phyloP scores from a whole-genome alignment of 345 rosid species.

The Eucalyptus polyanthemos region DNA sequence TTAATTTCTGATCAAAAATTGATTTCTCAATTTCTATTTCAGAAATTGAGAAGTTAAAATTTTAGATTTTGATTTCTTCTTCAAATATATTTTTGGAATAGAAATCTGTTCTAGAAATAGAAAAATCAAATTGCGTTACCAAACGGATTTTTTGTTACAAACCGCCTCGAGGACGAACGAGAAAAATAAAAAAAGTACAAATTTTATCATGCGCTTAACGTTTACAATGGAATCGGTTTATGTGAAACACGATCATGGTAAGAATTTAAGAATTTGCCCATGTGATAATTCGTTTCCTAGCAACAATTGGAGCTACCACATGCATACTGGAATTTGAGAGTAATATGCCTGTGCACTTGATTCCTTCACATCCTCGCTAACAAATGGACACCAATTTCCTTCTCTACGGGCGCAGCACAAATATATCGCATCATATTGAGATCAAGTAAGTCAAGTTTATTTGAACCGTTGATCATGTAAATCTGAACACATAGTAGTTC shows the following conservation, averaged over 20 bases:
- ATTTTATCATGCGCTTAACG: background rate
- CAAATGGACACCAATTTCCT: background rate
- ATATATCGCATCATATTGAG: background rate
- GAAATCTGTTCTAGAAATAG: no score
- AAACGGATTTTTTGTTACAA: no score
- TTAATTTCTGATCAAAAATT: no score
- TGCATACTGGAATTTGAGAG: background rate
- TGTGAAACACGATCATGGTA: background rate
- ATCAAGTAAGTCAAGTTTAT: background rate
- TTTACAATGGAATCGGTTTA: background rate
- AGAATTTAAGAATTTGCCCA: background rate
- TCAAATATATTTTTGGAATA: no score
- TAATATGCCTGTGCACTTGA: background rate
- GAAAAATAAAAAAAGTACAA: no score
- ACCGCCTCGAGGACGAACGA: accelerated
- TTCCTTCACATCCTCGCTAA: background rate
- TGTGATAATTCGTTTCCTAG: background rate
- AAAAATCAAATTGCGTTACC: no score
- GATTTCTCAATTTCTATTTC: no score
- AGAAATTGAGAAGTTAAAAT: no score
- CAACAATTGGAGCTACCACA: background rate
- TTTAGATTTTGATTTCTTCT: no score
- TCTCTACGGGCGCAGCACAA: background rate
- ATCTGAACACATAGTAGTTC: background rate
- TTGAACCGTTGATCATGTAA: background rate